A percentile compares a stretch with the other conserved stretches of the same genome.
These are phyloP conservation scores for Trichoderma cornu-damae DNA, from an alignment of 2,329 filamentous ascomycete species.

Conservation along the genomic window DNA sequence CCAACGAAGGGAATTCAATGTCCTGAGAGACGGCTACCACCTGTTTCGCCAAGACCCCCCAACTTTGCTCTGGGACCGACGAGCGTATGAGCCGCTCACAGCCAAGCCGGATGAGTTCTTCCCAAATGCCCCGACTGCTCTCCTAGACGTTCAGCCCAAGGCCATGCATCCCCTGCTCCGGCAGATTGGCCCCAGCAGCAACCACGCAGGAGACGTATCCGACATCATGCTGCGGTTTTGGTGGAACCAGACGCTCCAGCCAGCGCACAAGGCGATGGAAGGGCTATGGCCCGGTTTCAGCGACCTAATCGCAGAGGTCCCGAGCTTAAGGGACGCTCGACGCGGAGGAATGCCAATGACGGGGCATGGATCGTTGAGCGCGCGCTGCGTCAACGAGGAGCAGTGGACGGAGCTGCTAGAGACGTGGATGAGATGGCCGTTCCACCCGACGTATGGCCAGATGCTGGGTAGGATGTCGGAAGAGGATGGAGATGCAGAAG, in stretches of 20 bases:
- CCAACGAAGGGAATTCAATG: conserved; percentile 34
- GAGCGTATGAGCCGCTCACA: conserved; percentile 64
- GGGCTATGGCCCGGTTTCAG: conserved; percentile 55
- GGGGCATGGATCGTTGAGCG: conserved; percentile 39
- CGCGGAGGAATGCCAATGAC: conserved; percentile 42
- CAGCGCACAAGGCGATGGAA: conserved; percentile 44
- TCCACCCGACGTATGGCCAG: conserved; percentile 46
- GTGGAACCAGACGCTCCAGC: conserved; percentile 43
- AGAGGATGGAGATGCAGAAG: conserved; percentile 26
- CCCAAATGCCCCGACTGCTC: conserved; percentile 51
- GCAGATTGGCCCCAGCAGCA: conserved; percentile 38
- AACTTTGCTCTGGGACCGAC: conserved; percentile 62
- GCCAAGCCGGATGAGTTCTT: conserved; percentile 58
- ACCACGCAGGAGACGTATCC: conserved; percentile 45
- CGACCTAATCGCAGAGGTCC: conserved; percentile 46
- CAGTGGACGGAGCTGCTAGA: conserved; percentile 56
- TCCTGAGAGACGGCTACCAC: conserved; percentile 50
- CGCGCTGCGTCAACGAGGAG: conserved; percentile 45
- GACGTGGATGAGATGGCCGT: conserved; percentile 63
- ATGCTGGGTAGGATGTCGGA: conserved; percentile 42
- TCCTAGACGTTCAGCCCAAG: conserved; percentile 65
- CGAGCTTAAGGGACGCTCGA: conserved; percentile 43
- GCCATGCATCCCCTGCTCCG: conserved; percentile 45
- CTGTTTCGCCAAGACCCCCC: conserved; percentile 46
- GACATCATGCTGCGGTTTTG: conserved; percentile 42